Percentiles rank a stretch among this genome's conserved stretches.
Conservation (phyloP, 2,329 filamentous ascomycete species). For the Exophiala viscosa region DNA sequence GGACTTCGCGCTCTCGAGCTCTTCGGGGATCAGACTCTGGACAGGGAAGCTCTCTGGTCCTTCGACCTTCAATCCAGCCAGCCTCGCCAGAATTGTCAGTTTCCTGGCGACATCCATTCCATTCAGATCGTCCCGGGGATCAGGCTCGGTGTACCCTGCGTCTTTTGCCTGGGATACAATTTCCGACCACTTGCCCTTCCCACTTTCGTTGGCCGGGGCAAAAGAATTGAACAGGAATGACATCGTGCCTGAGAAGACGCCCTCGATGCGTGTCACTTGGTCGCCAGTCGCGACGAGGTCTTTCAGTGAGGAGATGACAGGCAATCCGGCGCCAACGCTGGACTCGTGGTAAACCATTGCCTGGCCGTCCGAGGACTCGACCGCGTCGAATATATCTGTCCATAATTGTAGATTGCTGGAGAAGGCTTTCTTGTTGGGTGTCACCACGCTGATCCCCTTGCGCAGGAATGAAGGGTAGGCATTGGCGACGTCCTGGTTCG, state of each 20-base stretch:
- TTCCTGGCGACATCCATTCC: conserved; percentile 91
- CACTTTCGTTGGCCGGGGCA: conserved; percentile 70
- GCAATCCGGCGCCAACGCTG: conserved; percentile 87
- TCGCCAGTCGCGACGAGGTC: conserved; percentile 95
- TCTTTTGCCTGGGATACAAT: conserved; percentile 91
- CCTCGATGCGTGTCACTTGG: conserved; percentile 85
- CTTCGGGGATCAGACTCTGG: conserved; percentile 84
- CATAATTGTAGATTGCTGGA: conserved; percentile 76
- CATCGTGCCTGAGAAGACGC: conserved; percentile 96
- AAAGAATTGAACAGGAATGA: conserved; percentile 98
- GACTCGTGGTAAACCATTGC: conserved; percentile 93
- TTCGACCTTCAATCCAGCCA: conserved; percentile 76
- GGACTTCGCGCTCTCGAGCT: conserved; percentile 70
- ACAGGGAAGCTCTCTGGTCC: conserved; percentile 88
- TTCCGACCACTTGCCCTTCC: conserved; percentile 75
- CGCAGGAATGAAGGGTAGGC: conserved; percentile 77
- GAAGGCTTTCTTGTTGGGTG: conserved; percentile 98
- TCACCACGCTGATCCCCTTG: conserved; percentile 84
- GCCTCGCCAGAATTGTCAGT: conserved; percentile 84
- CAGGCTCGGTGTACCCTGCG: conserved; percentile 86
- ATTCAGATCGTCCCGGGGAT: conserved; percentile 81
- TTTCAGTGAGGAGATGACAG: conserved; percentile 87
- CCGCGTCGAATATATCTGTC: conserved; percentile 81
- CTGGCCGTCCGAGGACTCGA: conserved; percentile 42
- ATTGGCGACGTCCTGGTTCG: conserved; percentile 78